Conservation (phyloP, 1,284 basidiomycete species). For the Tilletiaria anomala region DNA sequence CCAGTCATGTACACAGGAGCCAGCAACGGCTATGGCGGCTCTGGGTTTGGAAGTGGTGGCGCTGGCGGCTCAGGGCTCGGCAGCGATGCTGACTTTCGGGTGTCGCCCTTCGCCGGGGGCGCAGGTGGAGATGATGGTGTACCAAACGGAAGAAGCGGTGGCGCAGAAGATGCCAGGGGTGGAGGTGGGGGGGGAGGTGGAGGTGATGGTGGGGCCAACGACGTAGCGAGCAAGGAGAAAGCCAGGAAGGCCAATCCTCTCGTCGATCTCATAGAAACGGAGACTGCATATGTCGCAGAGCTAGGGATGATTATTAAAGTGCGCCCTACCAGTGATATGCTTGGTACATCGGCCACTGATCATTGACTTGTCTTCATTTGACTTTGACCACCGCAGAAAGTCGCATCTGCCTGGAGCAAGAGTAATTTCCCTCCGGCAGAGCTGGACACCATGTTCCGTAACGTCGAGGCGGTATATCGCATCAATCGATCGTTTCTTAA, state of each 20-base stretch:
- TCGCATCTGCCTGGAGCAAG: slow-evolving; percentile 89
- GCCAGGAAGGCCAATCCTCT: slow-evolving; percentile 53
- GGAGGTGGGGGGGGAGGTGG: too few species aligned
- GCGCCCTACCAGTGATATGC: slow-evolving; percentile 34
- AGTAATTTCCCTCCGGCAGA: slow-evolving; percentile 79
- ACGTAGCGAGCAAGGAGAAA: too few species aligned
- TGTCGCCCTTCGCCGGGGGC: too few species aligned
- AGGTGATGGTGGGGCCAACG: too few species aligned
- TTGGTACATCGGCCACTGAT: not conserved
- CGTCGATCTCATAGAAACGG: slow-evolving; percentile 81
- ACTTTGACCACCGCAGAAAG: slow-evolving; percentile 52
- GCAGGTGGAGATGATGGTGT: too few species aligned
- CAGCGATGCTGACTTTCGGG: too few species aligned
- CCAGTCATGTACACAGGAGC: too few species aligned
- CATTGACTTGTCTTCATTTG: slow-evolving; percentile 14
- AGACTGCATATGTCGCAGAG: slow-evolving; percentile 81
- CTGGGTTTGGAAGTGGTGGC: too few species aligned
- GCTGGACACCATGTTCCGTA: slow-evolving; percentile 84
- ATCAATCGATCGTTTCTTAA: slow-evolving; percentile 60
- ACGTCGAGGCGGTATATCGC: slow-evolving; percentile 79
- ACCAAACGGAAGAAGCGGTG: too few species aligned
- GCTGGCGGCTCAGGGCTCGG: too few species aligned
- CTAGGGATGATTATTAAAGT: slow-evolving; percentile 80
- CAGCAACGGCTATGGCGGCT: too few species aligned
- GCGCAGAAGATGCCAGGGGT: too few species aligned